A percentile compares a stretch with the other conserved stretches of the same genome.
These are phyloP conservation scores for Saprolegnia parasitica DNA, from an alignment of 352 stramenopile genomes.

Conservation along the genomic window DNA sequence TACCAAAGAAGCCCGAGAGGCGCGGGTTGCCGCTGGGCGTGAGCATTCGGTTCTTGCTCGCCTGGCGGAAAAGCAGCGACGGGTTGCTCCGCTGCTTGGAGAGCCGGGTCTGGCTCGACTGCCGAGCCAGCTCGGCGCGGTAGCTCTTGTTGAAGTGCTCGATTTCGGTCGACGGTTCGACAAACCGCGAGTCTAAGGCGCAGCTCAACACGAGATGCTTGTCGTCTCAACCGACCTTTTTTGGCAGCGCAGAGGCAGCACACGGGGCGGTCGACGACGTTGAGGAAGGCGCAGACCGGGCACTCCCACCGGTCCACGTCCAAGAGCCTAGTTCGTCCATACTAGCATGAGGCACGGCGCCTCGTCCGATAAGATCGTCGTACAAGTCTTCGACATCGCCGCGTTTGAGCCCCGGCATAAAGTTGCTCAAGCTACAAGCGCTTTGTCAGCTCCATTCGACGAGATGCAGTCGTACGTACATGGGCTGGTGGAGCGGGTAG, in stretches of 20 bases:
- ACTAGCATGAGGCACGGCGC: neutral
- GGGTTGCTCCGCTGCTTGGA: slow-evolving; percentile 1
- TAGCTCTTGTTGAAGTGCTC: slow-evolving; percentile 15
- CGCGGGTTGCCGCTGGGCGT: slow-evolving; percentile 1
- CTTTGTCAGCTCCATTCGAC: neutral
- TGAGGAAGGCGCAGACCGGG: slow-evolving; percentile 19
- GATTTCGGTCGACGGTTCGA: slow-evolving; percentile 3
- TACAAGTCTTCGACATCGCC: slow-evolving; percentile 22
- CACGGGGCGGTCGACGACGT: slow-evolving; percentile 1
- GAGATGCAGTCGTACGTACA: neutral
- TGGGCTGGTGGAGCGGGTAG: neutral
- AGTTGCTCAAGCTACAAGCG: neutral
- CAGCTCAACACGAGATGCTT: neutral
- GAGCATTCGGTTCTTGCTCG: slow-evolving; percentile 7
- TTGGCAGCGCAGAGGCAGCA: slow-evolving; percentile 14
- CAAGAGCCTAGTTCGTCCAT: neutral
- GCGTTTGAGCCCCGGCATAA: slow-evolving; percentile 22
- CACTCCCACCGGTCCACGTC: slow-evolving; percentile 24
- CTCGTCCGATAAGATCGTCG: neutral
- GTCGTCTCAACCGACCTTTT: neutral
- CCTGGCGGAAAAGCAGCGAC: neutral
- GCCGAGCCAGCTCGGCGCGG: neutral
- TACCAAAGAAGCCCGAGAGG: slow-evolving; percentile 14
- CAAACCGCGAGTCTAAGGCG: slow-evolving; percentile 5
- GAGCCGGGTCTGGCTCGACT: neutral